A percentile compares a stretch with the other conserved stretches of the same genome.
Conservation (phyloP, 2,329 filamentous ascomycete genomes). For the Clarireedia sp. region DNA sequence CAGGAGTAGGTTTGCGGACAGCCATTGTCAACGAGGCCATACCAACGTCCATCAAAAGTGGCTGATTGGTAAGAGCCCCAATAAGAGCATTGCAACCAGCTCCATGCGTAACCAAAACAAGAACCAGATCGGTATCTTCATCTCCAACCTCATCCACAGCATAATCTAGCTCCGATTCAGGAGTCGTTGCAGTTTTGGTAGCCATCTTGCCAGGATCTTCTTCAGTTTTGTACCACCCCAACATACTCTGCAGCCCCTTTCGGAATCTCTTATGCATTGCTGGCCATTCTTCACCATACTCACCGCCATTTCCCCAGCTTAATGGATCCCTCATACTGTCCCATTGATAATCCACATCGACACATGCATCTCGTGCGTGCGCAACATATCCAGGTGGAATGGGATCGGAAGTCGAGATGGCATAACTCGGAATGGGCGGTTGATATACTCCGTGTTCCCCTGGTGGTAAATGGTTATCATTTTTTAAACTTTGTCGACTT, state of each 20-base stretch:
- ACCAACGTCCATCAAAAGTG: slow-evolving; percentile 81
- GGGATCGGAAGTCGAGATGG: slow-evolving; percentile 68
- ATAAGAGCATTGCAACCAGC: slow-evolving; percentile 95
- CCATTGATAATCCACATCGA: slow-evolving; percentile 89
- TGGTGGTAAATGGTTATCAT: slow-evolving; percentile 7
- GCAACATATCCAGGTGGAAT: slow-evolving; percentile 85
- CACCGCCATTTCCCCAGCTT: slow-evolving; percentile 80
- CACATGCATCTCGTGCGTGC: slow-evolving; percentile 81
- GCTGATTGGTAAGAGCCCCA: slow-evolving; percentile 83
- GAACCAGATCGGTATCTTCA: slow-evolving; percentile 63
- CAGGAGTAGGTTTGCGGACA: slow-evolving; percentile 42
- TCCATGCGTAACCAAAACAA: slow-evolving; percentile 87
- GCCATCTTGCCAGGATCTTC: slow-evolving; percentile 45
- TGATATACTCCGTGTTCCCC: slow-evolving; percentile 48
- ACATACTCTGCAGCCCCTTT: slow-evolving; percentile 65
- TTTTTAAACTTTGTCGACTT: slow-evolving; percentile 17
- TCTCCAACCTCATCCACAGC: slow-evolving; percentile 41
- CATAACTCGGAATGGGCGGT: slow-evolving; percentile 73
- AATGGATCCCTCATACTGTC: slow-evolving; percentile 76
- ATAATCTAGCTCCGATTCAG: slow-evolving; percentile 24
- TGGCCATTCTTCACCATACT: slow-evolving; percentile 90
- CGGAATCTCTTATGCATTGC: slow-evolving; percentile 89
- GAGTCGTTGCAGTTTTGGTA: slow-evolving; percentile 36
- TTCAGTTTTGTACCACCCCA: slow-evolving; percentile 70
- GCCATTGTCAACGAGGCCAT: slow-evolving; percentile 91